Evolutionary conservation across 495 filamentous ascomycete genomes (phyloP), one percentile per base, ranked within the genome.

Genomic region (Astrocystis sublimbata): DNA sequence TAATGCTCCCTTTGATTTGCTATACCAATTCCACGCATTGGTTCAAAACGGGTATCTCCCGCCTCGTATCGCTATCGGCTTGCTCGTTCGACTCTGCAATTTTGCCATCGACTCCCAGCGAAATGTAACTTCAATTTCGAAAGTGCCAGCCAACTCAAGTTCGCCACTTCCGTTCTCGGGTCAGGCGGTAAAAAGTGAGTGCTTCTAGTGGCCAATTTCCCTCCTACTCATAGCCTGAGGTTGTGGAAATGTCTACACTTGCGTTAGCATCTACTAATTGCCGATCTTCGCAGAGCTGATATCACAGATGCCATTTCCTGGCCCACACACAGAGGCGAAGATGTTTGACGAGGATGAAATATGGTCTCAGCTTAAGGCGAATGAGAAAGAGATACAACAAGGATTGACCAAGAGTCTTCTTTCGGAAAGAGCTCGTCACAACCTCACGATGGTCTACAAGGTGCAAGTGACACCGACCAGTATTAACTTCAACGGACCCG

Each of bases 391-490:
- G 0, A 70, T 79, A 13, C 70, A 68, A 1, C 58, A 66, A 1
- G 71, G 71, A 31, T 30, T 71, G 6, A 65, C 59, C 4, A 59
- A 66, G 6, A 65, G 70, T 51, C 60, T 75, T 9, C 21, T 64
- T 24, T 47, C 54, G 13, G 62, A 71, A 13, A 61, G 54, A 54
- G 67, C 49, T 56, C 47, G 66, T n/a, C 58, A 71, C 43, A 67
- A 61, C 46, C 56, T 69, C 26, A 73, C 58, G 42, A 74, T 78
- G 49, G 78, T 92, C 36, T 83, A 87, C 56, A 83, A 85, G 28
- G 85, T 80, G 8, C 77, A 75, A n/a, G 82, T 93, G 28, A 90
- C 89, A 0, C 91, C 91, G 0, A 77, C 83, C n/a, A 82, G 86
- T 2, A 81, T 86, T 38, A 84, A 79, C n/a, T 78, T 92, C 15